Conservation (phyloP, 768 basidiomycete species). For the Royoungia palumana region DNA sequence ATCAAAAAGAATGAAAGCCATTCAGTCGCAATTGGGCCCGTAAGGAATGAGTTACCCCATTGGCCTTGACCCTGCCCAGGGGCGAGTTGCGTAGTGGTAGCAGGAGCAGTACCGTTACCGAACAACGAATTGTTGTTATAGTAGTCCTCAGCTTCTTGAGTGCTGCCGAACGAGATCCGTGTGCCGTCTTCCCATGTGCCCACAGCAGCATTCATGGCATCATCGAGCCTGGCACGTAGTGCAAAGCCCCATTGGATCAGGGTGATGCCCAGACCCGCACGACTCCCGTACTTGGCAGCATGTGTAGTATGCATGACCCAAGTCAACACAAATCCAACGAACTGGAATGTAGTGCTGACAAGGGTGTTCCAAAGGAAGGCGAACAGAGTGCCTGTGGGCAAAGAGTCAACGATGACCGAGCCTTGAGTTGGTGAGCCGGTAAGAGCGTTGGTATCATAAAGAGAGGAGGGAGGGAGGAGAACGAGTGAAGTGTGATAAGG, state of each 20-base stretch:
- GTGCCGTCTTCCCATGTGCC: slow-evolving; percentile 28
- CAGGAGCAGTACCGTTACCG: slow-evolving; percentile 27
- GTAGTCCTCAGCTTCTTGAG: slow-evolving; percentile 46
- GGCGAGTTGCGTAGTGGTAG: slow-evolving; percentile 6
- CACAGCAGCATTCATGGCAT: slow-evolving; percentile 32
- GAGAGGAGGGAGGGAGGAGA: slow-evolving; percentile 61
- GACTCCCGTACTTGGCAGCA: slow-evolving; percentile 87
- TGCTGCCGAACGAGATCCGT: slow-evolving; percentile 41
- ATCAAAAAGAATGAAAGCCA: slow-evolving; percentile 96
- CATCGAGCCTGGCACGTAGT: slow-evolving; percentile 53
- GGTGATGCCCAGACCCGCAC: slow-evolving; percentile 93
- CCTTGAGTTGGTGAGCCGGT: slow-evolving; percentile 41
- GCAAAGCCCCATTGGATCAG: slow-evolving; percentile 95
- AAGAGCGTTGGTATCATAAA: slow-evolving; percentile 42
- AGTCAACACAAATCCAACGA: slow-evolving; percentile 88
- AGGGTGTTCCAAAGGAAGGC: slow-evolving; percentile 91
- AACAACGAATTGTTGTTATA: slow-evolving; percentile 29
- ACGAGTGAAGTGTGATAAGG: slow-evolving; percentile 98
- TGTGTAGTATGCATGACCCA: slow-evolving; percentile 94
- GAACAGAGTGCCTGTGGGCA: slow-evolving; percentile 80
- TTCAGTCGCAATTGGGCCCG: slow-evolving; percentile 76
- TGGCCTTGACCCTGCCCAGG: slow-evolving; percentile 9
- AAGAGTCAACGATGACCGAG: slow-evolving; percentile 85
- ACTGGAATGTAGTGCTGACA: slow-evolving; percentile 95
- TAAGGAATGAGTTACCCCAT: slow-evolving; percentile 41